Conservation (phyloP, 1,284 basidiomycete genomes). For the Violaceomyces palustris region DNA sequence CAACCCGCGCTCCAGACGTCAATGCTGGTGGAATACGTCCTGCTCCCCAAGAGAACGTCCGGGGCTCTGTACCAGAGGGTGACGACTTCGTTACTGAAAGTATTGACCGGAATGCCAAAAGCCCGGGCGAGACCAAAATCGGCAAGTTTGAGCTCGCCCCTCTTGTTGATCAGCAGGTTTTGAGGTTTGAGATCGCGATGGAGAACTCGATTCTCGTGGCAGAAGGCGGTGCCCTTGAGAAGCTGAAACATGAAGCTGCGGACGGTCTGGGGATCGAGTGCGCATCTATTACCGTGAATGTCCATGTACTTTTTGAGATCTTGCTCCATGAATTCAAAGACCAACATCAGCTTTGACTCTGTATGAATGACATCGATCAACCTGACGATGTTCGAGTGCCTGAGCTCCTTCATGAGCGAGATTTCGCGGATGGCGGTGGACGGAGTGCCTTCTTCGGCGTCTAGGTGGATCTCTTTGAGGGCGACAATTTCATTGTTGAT, state of each 20-base stretch:
- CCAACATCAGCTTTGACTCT: slow-evolving; percentile 91
- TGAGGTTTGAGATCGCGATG: slow-evolving; percentile 97
- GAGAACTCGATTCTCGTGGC: slow-evolving; percentile 95
- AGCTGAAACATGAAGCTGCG: slow-evolving; percentile 96
- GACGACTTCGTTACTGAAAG: slow-evolving; percentile 59
- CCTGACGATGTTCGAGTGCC: slow-evolving; percentile 89
- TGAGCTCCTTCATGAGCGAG: slow-evolving; percentile 92
- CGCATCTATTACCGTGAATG: slow-evolving; percentile 88
- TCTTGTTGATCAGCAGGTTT: slow-evolving; percentile 92
- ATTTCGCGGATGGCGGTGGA: slow-evolving; percentile 93
- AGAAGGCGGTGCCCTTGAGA: slow-evolving; percentile 94
- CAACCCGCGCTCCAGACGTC: slow-evolving; percentile 99
- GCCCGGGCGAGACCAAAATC: slow-evolving; percentile 84
- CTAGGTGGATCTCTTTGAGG: slow-evolving; percentile 88
- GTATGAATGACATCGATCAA: slow-evolving; percentile 96
- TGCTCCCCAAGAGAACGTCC: slow-evolving; percentile 90
- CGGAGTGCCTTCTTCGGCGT: slow-evolving; percentile 90
- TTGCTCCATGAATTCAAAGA: slow-evolving; percentile 97
- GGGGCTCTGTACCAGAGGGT: slow-evolving; percentile 99
- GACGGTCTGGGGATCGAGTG: slow-evolving; percentile 86
- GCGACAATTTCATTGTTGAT: slow-evolving; percentile 51
- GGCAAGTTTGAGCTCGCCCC: slow-evolving; percentile 94
- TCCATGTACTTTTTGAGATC: slow-evolving; percentile 99
- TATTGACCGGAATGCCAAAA: slow-evolving; percentile 52
- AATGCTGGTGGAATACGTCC: slow-evolving; percentile 96